phyloP scores from a whole-genome alignment of 768 basidiomycete species.

The Chalciporus sphaerocephalus region DNA sequence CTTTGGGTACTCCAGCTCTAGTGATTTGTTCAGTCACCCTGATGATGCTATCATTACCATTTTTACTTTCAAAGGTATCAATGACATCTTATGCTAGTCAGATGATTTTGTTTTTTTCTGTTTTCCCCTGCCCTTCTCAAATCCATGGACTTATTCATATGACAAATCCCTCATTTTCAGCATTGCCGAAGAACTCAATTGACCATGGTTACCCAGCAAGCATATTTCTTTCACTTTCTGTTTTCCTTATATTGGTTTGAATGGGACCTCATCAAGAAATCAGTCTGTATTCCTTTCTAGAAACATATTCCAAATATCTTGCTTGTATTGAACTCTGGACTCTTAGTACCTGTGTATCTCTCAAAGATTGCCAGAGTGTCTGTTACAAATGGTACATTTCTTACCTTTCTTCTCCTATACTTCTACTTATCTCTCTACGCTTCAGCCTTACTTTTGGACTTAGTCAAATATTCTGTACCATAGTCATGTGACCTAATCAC shows the following conservation, averaged over 20 bases:
- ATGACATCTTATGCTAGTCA: slow-evolving; percentile 32
- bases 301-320: background rate
- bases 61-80: slow-evolving; percentile 9
- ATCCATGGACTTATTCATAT: no score
- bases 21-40: slow-evolving; percentile 29
- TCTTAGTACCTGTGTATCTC: no score
- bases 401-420: no score
- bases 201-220: background rate
- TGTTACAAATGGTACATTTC: no score
- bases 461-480: no score
- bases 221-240: background rate
- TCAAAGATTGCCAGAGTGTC: no score
- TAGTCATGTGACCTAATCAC: no score
- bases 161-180: background rate
- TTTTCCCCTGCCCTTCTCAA: background rate
- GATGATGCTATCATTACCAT: slow-evolving; percentile 31
- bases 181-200: background rate
- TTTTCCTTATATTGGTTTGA: background rate
- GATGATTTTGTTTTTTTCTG: slow-evolving; percentile 27
- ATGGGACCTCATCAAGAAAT: background rate
- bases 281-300: background rate
- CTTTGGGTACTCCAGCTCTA: slow-evolving; percentile 27
- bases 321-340: background rate
- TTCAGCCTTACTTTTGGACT: no score
- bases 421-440: no score